phyloP scores from a whole-genome alignment of 352 stramenopile species.

The Globisporangium canariense region DNA sequence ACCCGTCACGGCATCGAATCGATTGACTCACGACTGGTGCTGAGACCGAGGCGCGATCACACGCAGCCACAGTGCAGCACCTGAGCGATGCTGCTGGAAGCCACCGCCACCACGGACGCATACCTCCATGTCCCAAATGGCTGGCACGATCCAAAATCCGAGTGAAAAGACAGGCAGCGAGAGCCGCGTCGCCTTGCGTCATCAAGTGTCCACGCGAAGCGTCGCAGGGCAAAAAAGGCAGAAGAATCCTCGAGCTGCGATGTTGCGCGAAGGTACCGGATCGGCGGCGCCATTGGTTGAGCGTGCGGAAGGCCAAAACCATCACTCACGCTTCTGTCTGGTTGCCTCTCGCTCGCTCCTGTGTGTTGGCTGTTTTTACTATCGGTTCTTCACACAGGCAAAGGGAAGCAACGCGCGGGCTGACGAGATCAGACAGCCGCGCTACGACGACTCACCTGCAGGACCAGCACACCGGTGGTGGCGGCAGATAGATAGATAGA shows the following conservation, averaged over 20 bases:
- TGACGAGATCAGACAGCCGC: background rate
- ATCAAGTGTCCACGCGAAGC: constrained; percentile 3
- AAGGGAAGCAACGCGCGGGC: background rate
- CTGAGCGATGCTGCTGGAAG: background rate
- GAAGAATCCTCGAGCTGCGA: background rate
- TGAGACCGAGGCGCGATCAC: background rate
- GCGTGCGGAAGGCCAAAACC: background rate
- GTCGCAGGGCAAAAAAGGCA: constrained; percentile 4
- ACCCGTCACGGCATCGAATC: background rate
- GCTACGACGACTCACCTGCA: background rate
- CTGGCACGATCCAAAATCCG: background rate
- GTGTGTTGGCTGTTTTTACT: background rate
- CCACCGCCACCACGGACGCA: background rate
- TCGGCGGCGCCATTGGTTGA: constrained; percentile 9
- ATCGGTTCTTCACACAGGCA: constrained; percentile 1
- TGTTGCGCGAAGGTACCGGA: constrained; percentile 12
- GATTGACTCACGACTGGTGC: background rate
- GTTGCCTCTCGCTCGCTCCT: background rate
- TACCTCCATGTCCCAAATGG: constrained; percentile 9
- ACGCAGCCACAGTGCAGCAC: constrained; percentile 5
- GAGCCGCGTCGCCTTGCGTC: background rate
- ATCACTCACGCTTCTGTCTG: constrained; percentile 13
- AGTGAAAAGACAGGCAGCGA: no score
- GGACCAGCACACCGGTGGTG: background rate
- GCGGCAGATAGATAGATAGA: background rate